A percentile compares a stretch with the other conserved stretches of the same genome.
These are phyloP conservation scores for Pinus taeda DNA, from an alignment of 75 land plant species.

Conservation along the genomic window DNA sequence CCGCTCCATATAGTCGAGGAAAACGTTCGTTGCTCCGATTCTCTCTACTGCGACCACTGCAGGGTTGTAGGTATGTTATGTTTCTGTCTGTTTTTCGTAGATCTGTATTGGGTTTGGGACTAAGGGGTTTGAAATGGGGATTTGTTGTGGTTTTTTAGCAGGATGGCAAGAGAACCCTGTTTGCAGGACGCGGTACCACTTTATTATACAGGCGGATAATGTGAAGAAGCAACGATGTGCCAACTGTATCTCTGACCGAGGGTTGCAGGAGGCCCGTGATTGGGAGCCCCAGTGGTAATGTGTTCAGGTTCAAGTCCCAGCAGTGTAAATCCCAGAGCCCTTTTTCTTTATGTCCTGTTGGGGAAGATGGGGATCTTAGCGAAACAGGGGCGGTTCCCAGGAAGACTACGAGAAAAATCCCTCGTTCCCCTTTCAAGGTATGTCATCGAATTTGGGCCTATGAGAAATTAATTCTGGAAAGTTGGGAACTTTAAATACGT, in stretches of 20 bases:
- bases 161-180: conserved; percentile 87
- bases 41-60: conserved; percentile 84
- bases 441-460: not conserved
- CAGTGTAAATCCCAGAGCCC: conserved; percentile 67
- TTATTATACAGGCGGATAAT: conserved; percentile 57
- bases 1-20: conserved; percentile 72
- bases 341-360: conserved; percentile 60
- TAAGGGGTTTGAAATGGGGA: not conserved
- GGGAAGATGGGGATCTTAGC: conserved; percentile 39
- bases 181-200: conserved; percentile 73
- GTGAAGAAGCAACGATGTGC: not conserved
- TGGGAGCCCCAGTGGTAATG: conserved; percentile 60
- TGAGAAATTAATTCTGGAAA: no score
- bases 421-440: conserved; percentile 97
- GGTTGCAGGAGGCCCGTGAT: conserved; percentile 15
- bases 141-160: conserved; percentile 8
- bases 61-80: conserved; percentile 76
- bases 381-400: conserved; percentile 59
- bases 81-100: not conserved
- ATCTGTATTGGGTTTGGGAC: no score
- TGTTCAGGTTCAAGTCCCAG: conserved; percentile 83
- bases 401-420: conserved; percentile 85
- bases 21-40: conserved; percentile 43
- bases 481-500: no score
- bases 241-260: not conserved